Base-by-base conservation (phyloP, 2,329 filamentous ascomycete genomes). In the Pyrenophora tritici-repentis region DNA sequence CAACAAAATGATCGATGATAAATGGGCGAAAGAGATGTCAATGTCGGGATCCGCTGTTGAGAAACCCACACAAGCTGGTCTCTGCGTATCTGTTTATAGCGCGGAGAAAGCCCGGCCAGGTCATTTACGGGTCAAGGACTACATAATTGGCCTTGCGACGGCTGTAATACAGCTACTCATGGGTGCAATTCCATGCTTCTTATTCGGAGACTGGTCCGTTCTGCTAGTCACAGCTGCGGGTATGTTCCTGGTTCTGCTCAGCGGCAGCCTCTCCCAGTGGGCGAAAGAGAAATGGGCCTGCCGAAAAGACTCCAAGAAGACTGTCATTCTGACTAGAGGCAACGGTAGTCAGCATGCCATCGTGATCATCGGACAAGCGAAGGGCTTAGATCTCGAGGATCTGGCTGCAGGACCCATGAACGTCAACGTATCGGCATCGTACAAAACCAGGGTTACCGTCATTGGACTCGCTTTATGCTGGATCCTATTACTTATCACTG, bases 401-500 rank as follows among this genome's bases (percentile, higher is more conserved):
- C 47, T 61, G 12, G 50, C 45, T n/a, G 53, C 51, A 10, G 58
- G 58, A 3, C 46, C 47, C 20, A 36, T 48, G 13, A 58, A 56
- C 18, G 33, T 60, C 12, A 55, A 58, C 38, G 44, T 53, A 20
- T 32, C 53, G 18, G 41, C 39, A 8, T 48, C 53, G 9, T 45
- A 45, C 10, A 52, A 45, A 20, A 55, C 44, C 14, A 24, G 50
- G 18, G 24, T 59, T 38, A 38, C 32, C 2, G 53, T 53, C 34
- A 26, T 56, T 16, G 33, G 17, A 8, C 34, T 58, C 2, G 50
- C 34, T 6, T 22, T 48, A 6, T 17, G 47, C 17, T 65, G 60
- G 62, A 36, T 63, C 12, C 31, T 53, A 5, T 42, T 66, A 10
- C 56, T 66, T 34, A 60, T 65, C 31, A 62, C 50, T 6, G 42